Evolutionary conservation across 1,284 basidiomycete genomes (phyloP).

Genomic region (Xerocomus cyaneibrunnescens): DNA sequence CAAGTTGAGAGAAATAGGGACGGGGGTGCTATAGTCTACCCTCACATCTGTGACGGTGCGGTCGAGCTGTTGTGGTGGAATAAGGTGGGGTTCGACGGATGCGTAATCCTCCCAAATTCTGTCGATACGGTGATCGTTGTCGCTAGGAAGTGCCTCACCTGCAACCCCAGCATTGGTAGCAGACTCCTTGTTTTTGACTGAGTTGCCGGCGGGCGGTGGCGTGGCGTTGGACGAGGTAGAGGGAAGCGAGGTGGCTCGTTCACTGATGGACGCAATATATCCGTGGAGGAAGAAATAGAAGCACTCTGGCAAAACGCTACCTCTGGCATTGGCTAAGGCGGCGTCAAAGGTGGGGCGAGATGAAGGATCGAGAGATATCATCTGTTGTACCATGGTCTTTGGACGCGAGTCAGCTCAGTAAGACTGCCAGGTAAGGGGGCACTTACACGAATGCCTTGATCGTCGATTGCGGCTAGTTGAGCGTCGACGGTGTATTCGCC

Average conservation of each 20-base stretch:
- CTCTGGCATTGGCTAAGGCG: slow-evolving; percentile 77
- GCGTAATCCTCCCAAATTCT: slow-evolving; percentile 82
- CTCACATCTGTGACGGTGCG: slow-evolving; percentile 53
- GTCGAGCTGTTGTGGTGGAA: slow-evolving; percentile 45
- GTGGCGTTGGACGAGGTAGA: slow-evolving; percentile 37
- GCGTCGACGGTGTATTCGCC: slow-evolving; percentile 80
- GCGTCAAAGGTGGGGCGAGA: slow-evolving; percentile 82
- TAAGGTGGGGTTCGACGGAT: slow-evolving; percentile 69
- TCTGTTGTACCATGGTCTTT: slow-evolving; percentile 82
- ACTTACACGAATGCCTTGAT: slow-evolving; percentile 74
- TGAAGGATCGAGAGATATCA: slow-evolving; percentile 83
- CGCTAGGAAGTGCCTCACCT: slow-evolving; percentile 59
- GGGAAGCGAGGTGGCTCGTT: slow-evolving; percentile 49
- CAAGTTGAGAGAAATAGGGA: slow-evolving; percentile 47
- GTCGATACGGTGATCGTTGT: slow-evolving; percentile 78
- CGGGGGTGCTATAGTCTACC: slow-evolving; percentile 45
- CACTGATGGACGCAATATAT: slow-evolving; percentile 81
- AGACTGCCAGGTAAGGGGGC: slow-evolving; percentile 1
- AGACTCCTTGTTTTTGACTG: slow-evolving; percentile 29
- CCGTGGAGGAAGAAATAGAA: slow-evolving; percentile 95
- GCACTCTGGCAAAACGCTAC: slow-evolving; percentile 82
- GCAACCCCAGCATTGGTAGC: slow-evolving; percentile 27
- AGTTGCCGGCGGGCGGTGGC: slow-evolving; percentile 25
- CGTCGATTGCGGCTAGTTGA: slow-evolving; percentile 76
- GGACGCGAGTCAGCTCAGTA: slow-evolving; percentile 21